Conservation (phyloP, 306 rosid species). For the Castanea crenata region DNA sequence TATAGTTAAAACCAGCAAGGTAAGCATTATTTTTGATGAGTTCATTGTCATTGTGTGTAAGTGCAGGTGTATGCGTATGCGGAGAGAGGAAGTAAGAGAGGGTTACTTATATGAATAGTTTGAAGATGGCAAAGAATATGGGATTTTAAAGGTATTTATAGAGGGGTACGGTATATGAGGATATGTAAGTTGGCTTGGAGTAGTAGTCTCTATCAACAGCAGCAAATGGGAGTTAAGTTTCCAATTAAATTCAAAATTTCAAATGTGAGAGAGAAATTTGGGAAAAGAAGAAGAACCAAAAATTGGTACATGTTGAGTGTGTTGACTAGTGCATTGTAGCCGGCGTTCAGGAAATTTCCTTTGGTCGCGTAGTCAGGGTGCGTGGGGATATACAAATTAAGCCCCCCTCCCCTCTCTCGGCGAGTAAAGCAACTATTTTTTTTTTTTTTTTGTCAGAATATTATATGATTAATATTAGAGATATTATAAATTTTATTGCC, state of each 20-base stretch:
- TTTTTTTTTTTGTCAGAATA: too few species aligned
- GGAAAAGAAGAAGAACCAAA: neutral
- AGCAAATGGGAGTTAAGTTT: conserved; percentile 26
- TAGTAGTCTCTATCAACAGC: conserved; percentile 42
- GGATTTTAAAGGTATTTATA: neutral
- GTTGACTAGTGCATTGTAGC: neutral
- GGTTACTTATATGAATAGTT: neutral
- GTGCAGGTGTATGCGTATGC: neutral
- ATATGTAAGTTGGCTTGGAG: conserved; percentile 22
- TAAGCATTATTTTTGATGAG: conserved; percentile 16
- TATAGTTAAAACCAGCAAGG: conserved; percentile 32
- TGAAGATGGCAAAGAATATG: neutral
- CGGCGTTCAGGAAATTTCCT: too few species aligned
- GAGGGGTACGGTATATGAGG: neutral
- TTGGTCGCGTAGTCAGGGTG: too few species aligned
- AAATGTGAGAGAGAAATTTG: neutral
- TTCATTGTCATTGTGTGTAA: conserved; percentile 25
- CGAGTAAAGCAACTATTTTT: too few species aligned
- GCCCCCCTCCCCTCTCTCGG: too few species aligned
- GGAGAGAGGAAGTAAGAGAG: neutral
- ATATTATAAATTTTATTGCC: too few species aligned
- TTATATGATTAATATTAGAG: too few species aligned
- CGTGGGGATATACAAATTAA: too few species aligned
- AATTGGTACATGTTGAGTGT: neutral
- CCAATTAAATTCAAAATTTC: neutral